phyloP scores from a whole-genome alignment of 306 rosid species.

The Macrotyloma uniflorum region DNA sequence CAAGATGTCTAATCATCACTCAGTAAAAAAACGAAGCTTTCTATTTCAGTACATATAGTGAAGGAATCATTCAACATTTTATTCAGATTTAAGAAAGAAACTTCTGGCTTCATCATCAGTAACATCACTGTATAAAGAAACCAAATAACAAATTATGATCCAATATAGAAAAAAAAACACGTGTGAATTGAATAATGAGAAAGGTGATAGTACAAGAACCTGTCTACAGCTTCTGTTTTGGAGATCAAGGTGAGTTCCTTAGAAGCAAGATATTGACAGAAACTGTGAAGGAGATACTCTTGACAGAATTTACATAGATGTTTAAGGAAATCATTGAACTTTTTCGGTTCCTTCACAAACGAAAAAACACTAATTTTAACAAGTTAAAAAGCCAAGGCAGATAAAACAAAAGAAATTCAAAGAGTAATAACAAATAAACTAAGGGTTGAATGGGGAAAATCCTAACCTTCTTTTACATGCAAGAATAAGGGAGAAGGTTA shows the following conservation, averaged over 20 bases:
- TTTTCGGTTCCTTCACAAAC: conserved; percentile 77
- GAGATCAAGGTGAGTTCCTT: conserved; percentile 65
- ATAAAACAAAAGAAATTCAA: conserved; percentile 21
- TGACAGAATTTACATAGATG: conserved; percentile 63
- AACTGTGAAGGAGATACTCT: conserved; percentile 56
- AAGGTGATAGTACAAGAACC: conserved; percentile 46
- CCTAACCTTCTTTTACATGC: not conserved
- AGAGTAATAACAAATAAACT: not conserved
- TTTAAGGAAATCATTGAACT: conserved; percentile 75
- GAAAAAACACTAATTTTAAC: not conserved
- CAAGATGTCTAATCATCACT: conserved; percentile 7
- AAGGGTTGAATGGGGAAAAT: not conserved
- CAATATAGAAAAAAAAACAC: not conserved
- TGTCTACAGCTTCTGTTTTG: conserved; percentile 81
- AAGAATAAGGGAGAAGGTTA: not conserved
- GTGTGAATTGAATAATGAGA: conserved; percentile 16
- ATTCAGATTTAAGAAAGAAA: conserved; percentile 67
- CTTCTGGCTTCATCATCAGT: conserved; percentile 74
- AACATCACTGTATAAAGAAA: conserved; percentile 64
- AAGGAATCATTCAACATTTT: conserved; percentile 40
- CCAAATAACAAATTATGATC: conserved; percentile 35
- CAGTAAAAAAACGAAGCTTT: not conserved
- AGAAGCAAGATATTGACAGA: conserved; percentile 69
- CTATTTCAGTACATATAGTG: conserved; percentile 7
- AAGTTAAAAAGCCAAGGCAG: conserved; percentile 14